These are phyloP conservation scores for Polygonum aviculare DNA, from an alignment of 148 eudicot species.

Conservation along the genomic window DNA sequence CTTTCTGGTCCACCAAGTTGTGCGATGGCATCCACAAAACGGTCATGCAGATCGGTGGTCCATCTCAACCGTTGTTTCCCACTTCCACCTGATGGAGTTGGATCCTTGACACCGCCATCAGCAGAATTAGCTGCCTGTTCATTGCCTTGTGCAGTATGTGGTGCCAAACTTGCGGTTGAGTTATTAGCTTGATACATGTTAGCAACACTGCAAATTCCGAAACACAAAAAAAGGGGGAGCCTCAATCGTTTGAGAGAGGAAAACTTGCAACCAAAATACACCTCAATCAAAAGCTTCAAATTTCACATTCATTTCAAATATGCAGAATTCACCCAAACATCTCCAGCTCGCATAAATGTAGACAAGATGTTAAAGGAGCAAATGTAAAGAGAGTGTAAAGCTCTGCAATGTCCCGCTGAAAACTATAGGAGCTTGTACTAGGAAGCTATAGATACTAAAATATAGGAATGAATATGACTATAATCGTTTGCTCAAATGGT, in stretches of 20 bases:
- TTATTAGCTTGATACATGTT: slow-evolving; percentile 12
- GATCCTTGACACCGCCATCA: slow-evolving; percentile 25
- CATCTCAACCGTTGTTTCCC: slow-evolving; percentile 59
- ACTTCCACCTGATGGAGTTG: slow-evolving; percentile 36
- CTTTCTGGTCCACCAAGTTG: slow-evolving; percentile 84
- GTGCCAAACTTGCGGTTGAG: slow-evolving; percentile 11
- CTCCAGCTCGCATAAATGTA: background rate
- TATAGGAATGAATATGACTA: background rate
- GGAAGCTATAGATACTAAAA: background rate
- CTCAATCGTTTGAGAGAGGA: background rate
- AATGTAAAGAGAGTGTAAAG: background rate
- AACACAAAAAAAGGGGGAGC: background rate
- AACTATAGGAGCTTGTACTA: background rate
- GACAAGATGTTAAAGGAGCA: background rate
- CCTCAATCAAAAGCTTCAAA: background rate
- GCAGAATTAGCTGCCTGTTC: slow-evolving; percentile 22
- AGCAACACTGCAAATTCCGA: background rate
- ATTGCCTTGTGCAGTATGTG: background rate
- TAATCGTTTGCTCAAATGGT: background rate
- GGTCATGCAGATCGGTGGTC: slow-evolving; percentile 64
- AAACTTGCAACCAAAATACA: background rate
- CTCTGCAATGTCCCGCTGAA: background rate
- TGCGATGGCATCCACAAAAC: slow-evolving; percentile 61
- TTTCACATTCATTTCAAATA: background rate
- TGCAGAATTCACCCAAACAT: background rate